phyloP scores from a whole-genome alignment of 768 basidiomycete genomes.

The Macrolepiota dolichaula region DNA sequence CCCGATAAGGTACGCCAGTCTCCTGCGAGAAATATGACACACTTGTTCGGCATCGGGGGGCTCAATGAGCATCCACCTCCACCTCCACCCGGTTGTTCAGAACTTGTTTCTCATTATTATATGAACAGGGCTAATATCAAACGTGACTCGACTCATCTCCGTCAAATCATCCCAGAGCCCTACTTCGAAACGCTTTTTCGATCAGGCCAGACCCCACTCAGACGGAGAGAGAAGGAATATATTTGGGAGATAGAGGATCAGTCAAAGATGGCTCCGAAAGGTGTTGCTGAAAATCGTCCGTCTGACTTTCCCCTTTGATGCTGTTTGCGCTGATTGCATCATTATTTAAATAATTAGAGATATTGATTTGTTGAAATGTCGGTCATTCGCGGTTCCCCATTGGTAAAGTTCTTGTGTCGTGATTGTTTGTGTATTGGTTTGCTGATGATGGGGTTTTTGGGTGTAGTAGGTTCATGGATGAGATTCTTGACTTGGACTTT shows the following conservation, averaged over 20 bases:
- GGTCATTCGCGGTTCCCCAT: slow-evolving; percentile 71
- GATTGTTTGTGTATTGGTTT: neutral
- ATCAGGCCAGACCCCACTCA: slow-evolving; percentile 57
- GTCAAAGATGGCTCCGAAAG: slow-evolving; percentile 90
- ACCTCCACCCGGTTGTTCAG: too few relatives aligned
- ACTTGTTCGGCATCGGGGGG: neutral
- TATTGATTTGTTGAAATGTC: slow-evolving; percentile 87
- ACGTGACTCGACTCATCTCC: slow-evolving; percentile 57
- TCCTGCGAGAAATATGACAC: neutral
- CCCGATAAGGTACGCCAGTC: slow-evolving; percentile 67
- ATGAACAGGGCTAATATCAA: slow-evolving; percentile 57
- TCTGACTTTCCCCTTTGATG: slow-evolving; percentile 26
- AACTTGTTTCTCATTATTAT: neutral
- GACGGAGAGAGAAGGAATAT: slow-evolving; percentile 69
- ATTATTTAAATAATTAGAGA: slow-evolving; percentile 46
- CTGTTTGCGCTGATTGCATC: neutral
- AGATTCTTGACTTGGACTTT: slow-evolving; percentile 69
- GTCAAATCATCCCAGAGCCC: slow-evolving; percentile 60
- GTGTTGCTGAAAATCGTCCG: slow-evolving; percentile 79
- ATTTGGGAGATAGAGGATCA: slow-evolving; percentile 87
- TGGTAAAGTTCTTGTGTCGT: slow-evolving; percentile 33
- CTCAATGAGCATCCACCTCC: too few relatives aligned
- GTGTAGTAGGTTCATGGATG: slow-evolving; percentile 67
- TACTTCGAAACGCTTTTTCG: slow-evolving; percentile 79
- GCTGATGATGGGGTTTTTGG: neutral